phyloP scores from a whole-genome alignment of 106 monocot species.

The Cymbidium sinense region DNA sequence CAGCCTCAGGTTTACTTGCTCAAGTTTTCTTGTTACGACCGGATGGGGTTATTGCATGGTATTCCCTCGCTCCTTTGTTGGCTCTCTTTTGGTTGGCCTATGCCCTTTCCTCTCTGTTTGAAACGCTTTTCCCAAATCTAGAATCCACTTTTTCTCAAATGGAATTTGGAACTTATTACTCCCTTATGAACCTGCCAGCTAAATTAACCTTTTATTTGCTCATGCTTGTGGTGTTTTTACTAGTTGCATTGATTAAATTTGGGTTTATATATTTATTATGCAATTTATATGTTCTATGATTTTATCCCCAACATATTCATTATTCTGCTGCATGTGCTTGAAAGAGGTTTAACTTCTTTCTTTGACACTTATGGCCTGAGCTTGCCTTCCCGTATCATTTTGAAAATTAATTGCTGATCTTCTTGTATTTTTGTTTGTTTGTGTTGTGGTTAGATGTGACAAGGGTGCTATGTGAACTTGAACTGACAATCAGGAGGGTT shows the following conservation, averaged over 20 bases:
- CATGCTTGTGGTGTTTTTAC: no score
- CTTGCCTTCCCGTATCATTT: background rate
- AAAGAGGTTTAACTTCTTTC: background rate
- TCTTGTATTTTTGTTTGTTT: background rate
- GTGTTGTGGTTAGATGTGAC: conserved; percentile 53
- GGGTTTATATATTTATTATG: no score
- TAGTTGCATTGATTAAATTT: no score
- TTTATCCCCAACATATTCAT: no score
- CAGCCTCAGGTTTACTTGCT: conserved; percentile 39
- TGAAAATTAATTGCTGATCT: background rate
- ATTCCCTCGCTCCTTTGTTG: background rate
- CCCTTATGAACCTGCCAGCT: background rate
- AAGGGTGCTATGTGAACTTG: conserved; percentile 65
- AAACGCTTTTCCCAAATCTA: background rate
- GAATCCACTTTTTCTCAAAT: background rate
- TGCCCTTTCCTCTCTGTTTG: background rate
- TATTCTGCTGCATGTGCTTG: no score
- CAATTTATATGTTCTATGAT: no score
- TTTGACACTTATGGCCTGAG: background rate
- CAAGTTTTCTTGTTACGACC: conserved; percentile 47
- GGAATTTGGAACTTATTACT: background rate
- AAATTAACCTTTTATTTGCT: no score
- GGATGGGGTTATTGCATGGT: conserved; percentile 53
- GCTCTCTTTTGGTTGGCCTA: no score
- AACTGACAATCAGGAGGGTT: conserved; percentile 72